A percentile compares a stretch with the other conserved stretches of the same genome.
These are phyloP conservation scores for Globisporangium paddicum DNA, from an alignment of 352 stramenopile species.

Conservation along the genomic window DNA sequence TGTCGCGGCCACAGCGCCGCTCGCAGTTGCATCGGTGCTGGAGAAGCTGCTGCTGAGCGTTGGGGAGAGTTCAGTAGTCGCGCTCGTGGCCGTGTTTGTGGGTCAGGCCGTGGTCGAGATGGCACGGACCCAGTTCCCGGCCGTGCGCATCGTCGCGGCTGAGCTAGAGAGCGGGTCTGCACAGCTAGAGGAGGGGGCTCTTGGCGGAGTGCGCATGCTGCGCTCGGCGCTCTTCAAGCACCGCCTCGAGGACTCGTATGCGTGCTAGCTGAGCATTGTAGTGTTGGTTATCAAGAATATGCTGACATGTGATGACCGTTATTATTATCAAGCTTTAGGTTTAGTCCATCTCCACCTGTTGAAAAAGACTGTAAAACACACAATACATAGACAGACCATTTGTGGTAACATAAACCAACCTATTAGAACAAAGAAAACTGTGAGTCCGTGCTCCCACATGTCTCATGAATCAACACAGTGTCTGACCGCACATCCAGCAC, in stretches of 20 bases:
- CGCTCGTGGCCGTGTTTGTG: slow-evolving; percentile 12
- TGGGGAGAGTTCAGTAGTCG: slow-evolving; percentile 3
- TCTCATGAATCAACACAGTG: no score
- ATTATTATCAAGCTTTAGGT: no score
- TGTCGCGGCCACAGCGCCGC: slow-evolving; percentile 9
- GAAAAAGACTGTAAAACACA: no score
- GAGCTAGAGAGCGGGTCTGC: slow-evolving; percentile 11
- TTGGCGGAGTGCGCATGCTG: background rate
- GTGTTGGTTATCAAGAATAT: no score
- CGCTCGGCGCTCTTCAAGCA: slow-evolving; percentile 12
- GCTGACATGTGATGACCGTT: no score
- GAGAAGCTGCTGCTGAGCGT: slow-evolving; percentile 10
- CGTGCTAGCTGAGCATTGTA: background rate
- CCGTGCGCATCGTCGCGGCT: slow-evolving; percentile 10
- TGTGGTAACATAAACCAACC: no score
- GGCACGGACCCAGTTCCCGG: slow-evolving; percentile 5
- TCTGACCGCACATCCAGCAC: no score
- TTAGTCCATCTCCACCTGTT: no score
- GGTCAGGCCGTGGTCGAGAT: slow-evolving; percentile 6
- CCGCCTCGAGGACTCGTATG: slow-evolving; percentile 3
- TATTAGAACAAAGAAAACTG: no score
- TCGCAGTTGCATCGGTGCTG: slow-evolving; percentile 7
- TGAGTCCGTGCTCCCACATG: no score
- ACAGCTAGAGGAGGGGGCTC: no score
- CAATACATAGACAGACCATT: no score